Evolutionary conservation across 169 alveolate genomes (phyloP), one percentile per base, ranked within the genome.

Genomic region (Neospora caninum): DNA sequence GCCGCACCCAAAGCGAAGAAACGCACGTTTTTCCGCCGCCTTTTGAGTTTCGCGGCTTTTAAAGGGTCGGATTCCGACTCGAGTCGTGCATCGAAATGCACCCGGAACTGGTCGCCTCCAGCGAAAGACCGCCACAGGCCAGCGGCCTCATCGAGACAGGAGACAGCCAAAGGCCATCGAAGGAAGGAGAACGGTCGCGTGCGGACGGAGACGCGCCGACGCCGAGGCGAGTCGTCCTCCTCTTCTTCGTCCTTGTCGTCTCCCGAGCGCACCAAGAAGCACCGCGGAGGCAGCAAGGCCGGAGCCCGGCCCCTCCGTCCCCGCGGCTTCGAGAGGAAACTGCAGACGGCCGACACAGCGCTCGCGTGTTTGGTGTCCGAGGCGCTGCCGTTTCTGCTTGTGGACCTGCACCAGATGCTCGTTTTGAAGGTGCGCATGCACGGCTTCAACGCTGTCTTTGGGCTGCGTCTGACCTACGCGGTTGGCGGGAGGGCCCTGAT

Each of bases 361-460:
- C 86, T 78, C 39, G 41, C 86, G 18, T n/a, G 22, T 2, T n/a
- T n/a, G 22, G 27, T 78, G 29, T 78, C 86, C 39, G 86, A 78
- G 27, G 86, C 45, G 22, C 86, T 78, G 39, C 86, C 86, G n/a
- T 78, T 78, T n/a, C 86, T 78, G 39, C 45, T 78, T 29, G 45
- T 78, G 31, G 86, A 78, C 45, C 42, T 78, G 22, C 86, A 78
- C 45, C 86, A 78, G 39, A 18, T n/a, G 27, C 86, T 78, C 22
- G n/a, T 78, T 2, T n/a, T 78, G 49, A 78, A 78, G 86, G 4
- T n/a, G 39, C 39, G 45, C 49, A 78, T 78, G 86, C 45, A 78
- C 42, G 86, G 49, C 39, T 78, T n/a, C 86, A 78, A 78, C 27
- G 86, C 86, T 0, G 86, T 38, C 86, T 78, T 78, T n/a, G 86